Base-by-base conservation (phyloP, 441 rosid species). In the Gossypium lobatum region DNA sequence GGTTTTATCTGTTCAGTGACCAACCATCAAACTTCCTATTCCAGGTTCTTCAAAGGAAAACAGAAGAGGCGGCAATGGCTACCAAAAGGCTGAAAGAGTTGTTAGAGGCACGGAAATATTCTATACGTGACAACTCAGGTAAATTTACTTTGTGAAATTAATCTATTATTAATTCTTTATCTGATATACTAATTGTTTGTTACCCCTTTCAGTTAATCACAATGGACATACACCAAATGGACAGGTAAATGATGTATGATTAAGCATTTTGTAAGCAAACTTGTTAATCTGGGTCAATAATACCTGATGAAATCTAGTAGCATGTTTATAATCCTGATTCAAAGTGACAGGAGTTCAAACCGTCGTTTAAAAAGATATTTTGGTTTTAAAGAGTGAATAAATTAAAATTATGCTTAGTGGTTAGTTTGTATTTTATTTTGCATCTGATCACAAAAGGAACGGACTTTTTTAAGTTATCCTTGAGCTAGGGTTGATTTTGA, bases 41-140 rank as follows among this genome's bases (percentile, higher is more conserved):
- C 64, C 82, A 90, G 95, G 95, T 90, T 87, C 92, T 90, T 75
- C 95, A 90, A 72, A 87, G 95, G 70, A 90, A 90, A 85, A 86
- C 92, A 59, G 93, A 87, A 80, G 93, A 87, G 76, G 90, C 90
- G 64, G 86, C 90, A 68, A 77, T 85, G 80, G 93, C 91, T 65
- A 87, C 93, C 78, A 88, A 85, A 82, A 85, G 89, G 85, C 83
- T 88, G 50, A 88, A 86, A 71, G 90, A 86, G 82, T 79, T 88
- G 83, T 78, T 88, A 52, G 93, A 86, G 83, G 81, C 86, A 25
- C 93, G 88, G 74, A 86, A 88, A 73, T 83, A 85, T 48, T 76
- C 85, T 58, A 17, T 77, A 37, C 88, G 84, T 50, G 87, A 84
- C 61, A 75, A 74, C 53, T 76, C 85, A 72, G 88, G 92, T 88